Evolutionary conservation across 305 asterid genomes (phyloP).

Genomic region (Solanum aculeatissimum): DNA sequence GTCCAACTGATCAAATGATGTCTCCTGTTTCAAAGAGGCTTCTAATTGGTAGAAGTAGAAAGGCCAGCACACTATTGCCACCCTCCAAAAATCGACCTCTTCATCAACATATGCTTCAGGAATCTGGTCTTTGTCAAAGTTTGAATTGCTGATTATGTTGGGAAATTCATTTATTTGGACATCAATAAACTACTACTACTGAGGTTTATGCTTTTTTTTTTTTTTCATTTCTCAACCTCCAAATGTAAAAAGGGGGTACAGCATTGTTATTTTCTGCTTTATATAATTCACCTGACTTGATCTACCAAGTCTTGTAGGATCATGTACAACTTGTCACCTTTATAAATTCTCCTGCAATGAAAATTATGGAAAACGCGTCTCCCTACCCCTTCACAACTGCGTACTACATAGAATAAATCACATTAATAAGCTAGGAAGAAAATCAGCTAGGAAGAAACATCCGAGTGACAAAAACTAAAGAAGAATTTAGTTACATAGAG

Average conservation of each 20-base stretch:
- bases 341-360: background rate
- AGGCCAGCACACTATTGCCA: conserved; percentile 39
- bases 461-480: too few species aligned
- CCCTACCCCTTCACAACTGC: too few species aligned
- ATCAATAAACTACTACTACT: background rate
- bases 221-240: background rate
- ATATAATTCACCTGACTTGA: background rate
- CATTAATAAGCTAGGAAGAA: background rate
- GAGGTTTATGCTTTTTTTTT: background rate
- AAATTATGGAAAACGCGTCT: too few species aligned
- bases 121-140: conserved; percentile 1
- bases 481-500: too few species aligned
- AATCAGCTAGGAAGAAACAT: background rate
- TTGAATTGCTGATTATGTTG: background rate
- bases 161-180: background rate
- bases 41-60: conserved; percentile 37
- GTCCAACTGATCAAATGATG: conserved; percentile 87
- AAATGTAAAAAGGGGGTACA: background rate
- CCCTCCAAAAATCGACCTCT: conserved; percentile 33
- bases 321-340: background rate
- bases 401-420: background rate
- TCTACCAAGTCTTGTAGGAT: background rate
- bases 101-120: conserved; percentile 6
- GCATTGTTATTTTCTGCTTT: background rate
- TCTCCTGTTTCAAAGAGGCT: conserved; percentile 70